These are phyloP conservation scores for Mortierella alpina DNA, from an alignment of 192 early-diverging fungal species.

Conservation along the genomic window DNA sequence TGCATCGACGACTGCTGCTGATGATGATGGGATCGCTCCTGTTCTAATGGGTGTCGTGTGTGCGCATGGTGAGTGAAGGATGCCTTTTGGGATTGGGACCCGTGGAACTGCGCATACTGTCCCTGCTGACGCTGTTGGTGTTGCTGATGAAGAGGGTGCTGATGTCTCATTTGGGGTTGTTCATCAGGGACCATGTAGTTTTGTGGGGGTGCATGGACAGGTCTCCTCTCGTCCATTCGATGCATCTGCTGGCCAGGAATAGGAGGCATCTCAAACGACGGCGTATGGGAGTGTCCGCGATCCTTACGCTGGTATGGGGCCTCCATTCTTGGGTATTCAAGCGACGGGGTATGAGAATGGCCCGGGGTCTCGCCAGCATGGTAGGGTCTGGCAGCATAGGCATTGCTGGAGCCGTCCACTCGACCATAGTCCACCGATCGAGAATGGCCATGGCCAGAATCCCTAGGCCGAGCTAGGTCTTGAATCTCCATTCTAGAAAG, in stretches of 20 bases:
- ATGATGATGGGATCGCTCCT: constrained; percentile 18
- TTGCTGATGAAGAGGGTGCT: constrained; percentile 4
- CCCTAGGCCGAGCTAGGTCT: constrained; percentile 20
- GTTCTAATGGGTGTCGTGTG: constrained; percentile 13
- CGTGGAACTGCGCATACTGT: constrained; percentile 17
- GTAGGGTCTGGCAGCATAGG: constrained; percentile 2
- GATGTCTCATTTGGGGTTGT: background rate
- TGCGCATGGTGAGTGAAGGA: constrained; percentile 8
- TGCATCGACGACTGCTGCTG: constrained; percentile 9
- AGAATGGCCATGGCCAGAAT: constrained; percentile 33
- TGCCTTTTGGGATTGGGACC: constrained; percentile 16
- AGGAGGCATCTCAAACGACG: constrained; percentile 49
- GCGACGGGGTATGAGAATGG: constrained; percentile 38
- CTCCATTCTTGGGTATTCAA: constrained; percentile 27
- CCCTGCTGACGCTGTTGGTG: constrained; percentile 3
- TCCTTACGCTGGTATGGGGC: constrained; percentile 14
- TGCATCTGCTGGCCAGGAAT: constrained; percentile 43
- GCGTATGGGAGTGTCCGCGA: constrained; percentile 42
- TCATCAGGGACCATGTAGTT: background rate
- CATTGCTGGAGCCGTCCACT: background rate
- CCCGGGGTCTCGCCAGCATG: constrained; percentile 19
- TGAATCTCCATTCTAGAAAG: constrained; percentile 46
- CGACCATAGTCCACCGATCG: constrained; percentile 51
- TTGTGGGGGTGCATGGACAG: background rate
- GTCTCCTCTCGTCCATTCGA: constrained; percentile 33